Conservation (phyloP, 805 yeast genomes). For the Kuraishia piskuri region DNA sequence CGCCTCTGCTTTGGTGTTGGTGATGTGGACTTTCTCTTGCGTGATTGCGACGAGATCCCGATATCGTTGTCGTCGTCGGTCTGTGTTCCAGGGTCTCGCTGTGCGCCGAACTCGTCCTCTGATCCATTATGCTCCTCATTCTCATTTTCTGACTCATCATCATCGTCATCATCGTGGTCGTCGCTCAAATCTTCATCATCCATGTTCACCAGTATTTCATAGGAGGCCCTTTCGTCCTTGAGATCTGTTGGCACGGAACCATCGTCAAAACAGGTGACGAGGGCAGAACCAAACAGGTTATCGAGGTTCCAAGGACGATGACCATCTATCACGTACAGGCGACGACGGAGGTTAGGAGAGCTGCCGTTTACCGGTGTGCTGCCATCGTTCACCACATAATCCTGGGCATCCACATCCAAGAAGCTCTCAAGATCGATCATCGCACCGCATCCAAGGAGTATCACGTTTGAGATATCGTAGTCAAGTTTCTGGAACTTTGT, state of each 20-base stretch:
- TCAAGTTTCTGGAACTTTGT: slow-evolving; percentile 58
- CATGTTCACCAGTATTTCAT: slow-evolving; percentile 36
- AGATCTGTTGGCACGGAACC: slow-evolving; percentile 62
- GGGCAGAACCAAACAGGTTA: slow-evolving; percentile 76
- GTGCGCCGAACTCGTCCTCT: slow-evolving; percentile 16
- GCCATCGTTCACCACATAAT: slow-evolving; percentile 27
- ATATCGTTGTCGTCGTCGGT: slow-evolving; percentile 20
- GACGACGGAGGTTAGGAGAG: slow-evolving; percentile 33
- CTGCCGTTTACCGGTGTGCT: slow-evolving; percentile 7
- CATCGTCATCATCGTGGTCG: slow-evolving; percentile 28
- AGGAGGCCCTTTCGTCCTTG: slow-evolving; percentile 51
- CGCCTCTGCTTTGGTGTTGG: slow-evolving; percentile 28
- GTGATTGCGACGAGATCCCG: slow-evolving; percentile 17
- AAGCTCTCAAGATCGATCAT: slow-evolving; percentile 77
- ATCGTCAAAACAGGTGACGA: slow-evolving; percentile 80
- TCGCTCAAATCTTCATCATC: slow-evolving; percentile 27
- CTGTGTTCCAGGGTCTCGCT: not conserved
- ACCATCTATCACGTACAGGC: slow-evolving; percentile 79
- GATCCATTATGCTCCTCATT: slow-evolving; percentile 18
- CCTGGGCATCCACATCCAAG: slow-evolving; percentile 52
- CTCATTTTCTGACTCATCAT: slow-evolving; percentile 20
- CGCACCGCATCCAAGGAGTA: slow-evolving; percentile 90
- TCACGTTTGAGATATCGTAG: slow-evolving; percentile 62
- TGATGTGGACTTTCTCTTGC: slow-evolving; percentile 22
- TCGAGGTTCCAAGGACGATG: slow-evolving; percentile 96